A percentile compares a stretch with the other conserved stretches of the same genome.
Conservation (phyloP, 768 basidiomycete genomes). For the Daedalea quercina region DNA sequence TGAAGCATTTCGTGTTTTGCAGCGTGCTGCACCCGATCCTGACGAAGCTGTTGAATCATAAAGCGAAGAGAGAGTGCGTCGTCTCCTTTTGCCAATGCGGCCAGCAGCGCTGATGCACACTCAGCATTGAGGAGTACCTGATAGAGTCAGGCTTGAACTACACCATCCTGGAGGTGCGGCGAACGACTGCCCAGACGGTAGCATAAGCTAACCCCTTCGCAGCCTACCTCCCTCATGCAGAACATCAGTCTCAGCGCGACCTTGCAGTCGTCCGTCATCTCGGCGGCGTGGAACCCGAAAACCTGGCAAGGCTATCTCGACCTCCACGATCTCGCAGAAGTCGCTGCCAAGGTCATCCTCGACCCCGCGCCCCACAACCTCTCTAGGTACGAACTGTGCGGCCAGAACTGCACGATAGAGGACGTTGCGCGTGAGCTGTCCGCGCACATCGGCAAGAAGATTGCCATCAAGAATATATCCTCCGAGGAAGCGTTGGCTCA, state of each 20-base stretch:
- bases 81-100: too few relatives aligned
- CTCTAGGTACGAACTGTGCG: slow-evolving; percentile 29
- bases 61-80: slow-evolving; percentile 17
- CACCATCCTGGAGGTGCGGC: slow-evolving; percentile 27
- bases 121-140: slow-evolving; percentile 30
- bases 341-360: slow-evolving; percentile 22
- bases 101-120: background rate
- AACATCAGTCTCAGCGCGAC: slow-evolving; percentile 18
- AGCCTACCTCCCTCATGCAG: slow-evolving; percentile 30
- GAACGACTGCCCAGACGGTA: background rate
- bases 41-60: slow-evolving; percentile 24
- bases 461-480: slow-evolving; percentile 15
- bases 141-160: slow-evolving; percentile 29
- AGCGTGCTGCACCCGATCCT: slow-evolving; percentile 26
- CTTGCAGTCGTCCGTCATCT: slow-evolving; percentile 9
- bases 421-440: slow-evolving; percentile 20
- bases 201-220: background rate
- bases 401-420: slow-evolving; percentile 23
- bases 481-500: slow-evolving; percentile 8
- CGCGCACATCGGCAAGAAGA: slow-evolving; percentile 9
- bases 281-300: slow-evolving; percentile 17
- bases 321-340: slow-evolving; percentile 23
- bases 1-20: slow-evolving; percentile 27
- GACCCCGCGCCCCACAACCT: slow-evolving; percentile 23
- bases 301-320: slow-evolving; percentile 29